Evolutionary conservation across 257 asterid species (phyloP), one percentile per base, ranked within the genome.

Genomic region (Capsicum baccatum): DNA sequence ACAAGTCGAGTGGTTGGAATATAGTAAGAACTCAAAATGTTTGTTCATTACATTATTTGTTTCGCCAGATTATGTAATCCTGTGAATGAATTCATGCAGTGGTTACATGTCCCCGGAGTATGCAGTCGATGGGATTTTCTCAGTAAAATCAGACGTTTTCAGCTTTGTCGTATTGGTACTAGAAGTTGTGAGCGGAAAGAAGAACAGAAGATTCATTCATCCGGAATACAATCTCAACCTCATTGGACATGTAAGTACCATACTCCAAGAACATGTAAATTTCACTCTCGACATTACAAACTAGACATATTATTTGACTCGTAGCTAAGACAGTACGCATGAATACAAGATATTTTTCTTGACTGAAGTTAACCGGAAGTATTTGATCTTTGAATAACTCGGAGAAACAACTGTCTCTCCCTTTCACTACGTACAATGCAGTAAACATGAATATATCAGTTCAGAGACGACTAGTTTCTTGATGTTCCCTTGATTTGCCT

Each of bases 31-130:
- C 33, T 57, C 13, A 3, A 9, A 42, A 3, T 0, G 19, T 33
- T 7, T 12, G 48, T 5, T 21, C 33, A 62, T 60, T 42, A 19
- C 62, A 48, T 11, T 19, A 39, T 13, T 44, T 47, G 5, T 80
- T 47, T 47, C 19, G 42, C 13, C 26, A 5, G 14, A 80, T 58
- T 62, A 16, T 59, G 73, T 59, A 14, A 54, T 14, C 9, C 0
- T 79, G 82, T 86, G 84, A 16, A 44, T 57, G 11, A 44, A 63
- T 47, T 42, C 26, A 21, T 82, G 85, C 82, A 88, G 90, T 16
- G 90, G 89, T 62, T 88, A 88, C 19, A 88, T 88, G 90, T 76
- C 90, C 15, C 90, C 90, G 0, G 90, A 88, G 83, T 88, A 88
- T 52, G 89, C 89, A 11, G 80, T 79, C 8, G 87, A 88, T 70